Evolutionary conservation across 2,329 filamentous ascomycete genomes (phyloP), one percentile per base, ranked within the genome.

Genomic region (Fusarium sp.): DNA sequence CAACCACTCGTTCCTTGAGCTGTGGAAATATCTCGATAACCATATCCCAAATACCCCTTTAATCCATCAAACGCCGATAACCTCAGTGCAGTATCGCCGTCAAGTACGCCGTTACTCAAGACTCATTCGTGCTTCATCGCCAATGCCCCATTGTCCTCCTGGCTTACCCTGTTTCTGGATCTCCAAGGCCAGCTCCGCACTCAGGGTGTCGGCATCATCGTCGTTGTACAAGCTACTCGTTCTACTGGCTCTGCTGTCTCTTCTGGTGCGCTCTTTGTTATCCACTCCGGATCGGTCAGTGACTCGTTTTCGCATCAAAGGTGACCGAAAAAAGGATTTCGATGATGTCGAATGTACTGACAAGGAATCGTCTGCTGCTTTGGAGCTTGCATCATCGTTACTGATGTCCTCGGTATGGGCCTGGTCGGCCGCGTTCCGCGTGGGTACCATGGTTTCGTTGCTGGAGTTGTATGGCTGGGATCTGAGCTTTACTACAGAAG

Each of bases 41-140:
- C 36, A 33, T 40, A 20, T 31, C 58, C 49, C 40, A 53, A 23
- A 54, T 58, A 18, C 31, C 57, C 11, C 18, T 15, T 35, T 17
- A 43, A 25, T 39, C 56, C 72, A 76, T 95, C 77, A 56, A 25
- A 70, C 63, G 58, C 70, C 67, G n/a, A 37, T 57, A 39, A 58
- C 55, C 45, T 57, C 52, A 43, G 25, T 62, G 55, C 42, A 58
- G 43, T 35, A 63, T 63, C 52, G 40, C 33, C 48, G 41, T 54
- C 54, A 49, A 42, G 33, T 56, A 21, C 15, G 37, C 20, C 25
- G 45, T 72, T 61, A 73, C 59, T 95, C 93, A 69, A 97, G 80
- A 31, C 89, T 91, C 91, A 97, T 96, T 73, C 90, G 85, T 23
- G 91, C 88, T 74, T 97, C 93, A 76, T 97, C 94, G 2, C 92